Base-by-base conservation (phyloP, 2,329 filamentous ascomycete genomes). In the Purpureocillium lavendulum region DNA sequence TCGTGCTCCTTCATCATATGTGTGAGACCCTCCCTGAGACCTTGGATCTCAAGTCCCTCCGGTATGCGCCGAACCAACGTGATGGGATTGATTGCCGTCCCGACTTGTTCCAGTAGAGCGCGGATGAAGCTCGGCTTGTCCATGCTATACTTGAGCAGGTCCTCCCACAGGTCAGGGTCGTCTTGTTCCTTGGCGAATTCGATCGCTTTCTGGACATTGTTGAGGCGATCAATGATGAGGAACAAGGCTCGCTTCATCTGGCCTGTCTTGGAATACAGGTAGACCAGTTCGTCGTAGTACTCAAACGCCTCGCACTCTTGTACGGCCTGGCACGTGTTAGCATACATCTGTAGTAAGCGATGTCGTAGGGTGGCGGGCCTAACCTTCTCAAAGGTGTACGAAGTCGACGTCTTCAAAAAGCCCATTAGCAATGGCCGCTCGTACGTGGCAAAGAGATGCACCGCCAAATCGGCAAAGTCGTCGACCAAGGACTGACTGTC, bases 1-100 rank as follows among this genome's bases (percentile, higher is more conserved):
- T 97, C 92, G 56, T 96, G 89, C 61, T 98, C 92, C 51, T 90
- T 83, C 57, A 98, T 84, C 69, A 98, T 88, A 41, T 89, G 84
- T 33, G 84, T 83, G 4, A 98, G 73, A 0, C 90, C 92, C 46
- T 95, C 87, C 42, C 88, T 74, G 7, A 98, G 69, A 0, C 92
- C 92, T 50, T 92, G 83, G 11, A 98, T 94, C 56, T 96, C 87
- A 1, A 98, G 71, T 0, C 92, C 89, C 54, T 94, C 87, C 0
- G 92, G 92, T 21, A 98, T 98, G 5, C 89, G 79, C 12, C 85
- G 75, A 6, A 98, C 87, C 4, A 98, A 76, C 13, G 83, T 84
- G 45, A 97, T 90, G 0, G 92, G 92, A 53, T 97, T 82, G 53
- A 98, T 92, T 2, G 87, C 80, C 1, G 89, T 97, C 29, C 92